phyloP scores from a whole-genome alignment of 345 rosid species.

The Rubroshorea leprosula region DNA sequence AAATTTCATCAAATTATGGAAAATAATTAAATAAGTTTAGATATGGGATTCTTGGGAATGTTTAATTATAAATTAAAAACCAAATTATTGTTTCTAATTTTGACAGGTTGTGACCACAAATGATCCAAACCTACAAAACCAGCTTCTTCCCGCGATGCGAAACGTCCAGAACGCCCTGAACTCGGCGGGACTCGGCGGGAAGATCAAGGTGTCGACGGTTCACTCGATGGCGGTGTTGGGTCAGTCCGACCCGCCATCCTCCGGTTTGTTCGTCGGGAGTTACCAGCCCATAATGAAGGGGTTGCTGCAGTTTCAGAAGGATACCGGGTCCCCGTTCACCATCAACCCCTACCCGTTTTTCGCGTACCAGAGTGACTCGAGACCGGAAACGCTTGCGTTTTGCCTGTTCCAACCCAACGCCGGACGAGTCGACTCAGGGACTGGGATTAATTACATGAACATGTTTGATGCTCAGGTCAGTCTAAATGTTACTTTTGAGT shows the following conservation, averaged over 20 bases:
- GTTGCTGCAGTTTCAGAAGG: constrained; percentile 58
- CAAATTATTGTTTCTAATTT: neutral
- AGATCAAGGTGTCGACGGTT: constrained; percentile 81
- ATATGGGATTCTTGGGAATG: neutral
- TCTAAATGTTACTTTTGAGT: no score
- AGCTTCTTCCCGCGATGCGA: constrained; percentile 83
- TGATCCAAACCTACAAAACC: constrained; percentile 61
- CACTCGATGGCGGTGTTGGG: constrained; percentile 79
- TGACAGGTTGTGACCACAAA: constrained; percentile 59
- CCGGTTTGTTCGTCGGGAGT: constrained; percentile 54
- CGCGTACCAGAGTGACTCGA: constrained; percentile 81
- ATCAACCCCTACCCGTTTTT: constrained; percentile 93
- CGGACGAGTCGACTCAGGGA: constrained; percentile 77
- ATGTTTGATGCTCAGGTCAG: constrained; percentile 98
- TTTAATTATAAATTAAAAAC: no score
- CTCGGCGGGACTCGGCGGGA: constrained; percentile 64
- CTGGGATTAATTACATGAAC: constrained; percentile 78
- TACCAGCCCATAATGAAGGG: constrained; percentile 54
- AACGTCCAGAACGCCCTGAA: constrained; percentile 70
- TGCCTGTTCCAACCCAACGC: constrained; percentile 87
- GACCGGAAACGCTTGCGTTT: constrained; percentile 80
- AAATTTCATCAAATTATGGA: neutral
- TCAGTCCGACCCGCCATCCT: constrained; percentile 81
- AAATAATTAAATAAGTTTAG: no score
- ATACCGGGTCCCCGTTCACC: constrained; percentile 68